Base-by-base conservation (phyloP, 192 early-diverging fungal genomes). In the Backusella luteola region DNA sequence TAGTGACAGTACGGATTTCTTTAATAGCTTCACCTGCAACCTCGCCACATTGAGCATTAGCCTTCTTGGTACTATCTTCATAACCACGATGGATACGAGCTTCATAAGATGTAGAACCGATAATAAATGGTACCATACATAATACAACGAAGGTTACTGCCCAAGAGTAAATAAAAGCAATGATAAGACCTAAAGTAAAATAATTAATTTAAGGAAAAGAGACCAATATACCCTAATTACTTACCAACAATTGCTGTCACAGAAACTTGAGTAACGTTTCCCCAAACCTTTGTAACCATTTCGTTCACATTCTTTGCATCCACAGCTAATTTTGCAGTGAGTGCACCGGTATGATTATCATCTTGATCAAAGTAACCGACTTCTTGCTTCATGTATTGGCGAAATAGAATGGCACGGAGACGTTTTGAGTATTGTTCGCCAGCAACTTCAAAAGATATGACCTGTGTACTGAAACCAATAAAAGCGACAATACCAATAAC, bases 301-400 rank as follows among this genome's bases (percentile, higher is more conserved):
- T 85, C 86, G 46, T 79, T 78, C 3, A 82, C 75, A 68, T 79
- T 79, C 5, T 74, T 67, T 21, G 96, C 93, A 81, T 98, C 97
- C 8, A 89, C 86, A 15, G 96, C 91, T 36, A 98, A 87, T 34
- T 88, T 80, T 14, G 92, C 85, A 34, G 94, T 94, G 63, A 98
- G 79, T 19, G 90, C 88, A 35, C 97, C 97, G 4, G 89, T 88
- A 53, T 87, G 85, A 74, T 93, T 90, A 39, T 87, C 84, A 56
- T 91, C 88, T 23, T 87, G 78, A 80, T 98, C 96, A 85, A 95
- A 98, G 83, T 87, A 98, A 7, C 80, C 93, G 59, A 95, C 91
- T 52, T 97, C 93, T 84, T 98, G 96, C 14, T 88, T 82, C 68
- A 97, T 75, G 74, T 96, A 89, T 6, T 91, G 77, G 0, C 77